These are phyloP conservation scores for Chaetomium strumarium DNA, from an alignment of 2,329 filamentous ascomycete species.

Conservation along the genomic window DNA sequence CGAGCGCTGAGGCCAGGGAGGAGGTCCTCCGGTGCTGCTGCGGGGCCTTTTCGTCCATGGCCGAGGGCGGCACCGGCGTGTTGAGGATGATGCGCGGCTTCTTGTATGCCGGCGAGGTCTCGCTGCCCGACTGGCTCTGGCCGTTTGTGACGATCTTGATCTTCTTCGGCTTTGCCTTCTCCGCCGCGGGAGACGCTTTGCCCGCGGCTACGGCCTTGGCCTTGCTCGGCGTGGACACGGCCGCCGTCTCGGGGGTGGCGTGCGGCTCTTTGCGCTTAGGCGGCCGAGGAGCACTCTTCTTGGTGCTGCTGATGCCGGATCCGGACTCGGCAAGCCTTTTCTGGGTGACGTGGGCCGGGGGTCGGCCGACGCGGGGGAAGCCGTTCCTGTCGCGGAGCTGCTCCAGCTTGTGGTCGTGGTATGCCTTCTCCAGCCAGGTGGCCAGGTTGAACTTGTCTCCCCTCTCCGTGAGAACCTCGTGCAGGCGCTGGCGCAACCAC, in stretches of 20 bases:
- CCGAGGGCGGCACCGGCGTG: not conserved
- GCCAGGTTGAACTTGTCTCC: conserved; percentile 46
- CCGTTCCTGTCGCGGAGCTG: conserved; percentile 46
- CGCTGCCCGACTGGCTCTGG: not conserved
- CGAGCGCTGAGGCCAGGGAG: conserved; percentile 24
- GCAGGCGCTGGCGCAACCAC: conserved; percentile 52
- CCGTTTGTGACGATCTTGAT: conserved; percentile 11
- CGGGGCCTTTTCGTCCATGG: not conserved
- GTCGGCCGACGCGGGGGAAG: conserved; percentile 52
- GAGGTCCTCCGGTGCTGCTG: too few species aligned
- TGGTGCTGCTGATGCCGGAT: conserved; percentile 10
- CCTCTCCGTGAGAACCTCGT: conserved; percentile 41
- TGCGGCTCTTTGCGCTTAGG: conserved; percentile 26
- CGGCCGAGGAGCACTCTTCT: conserved; percentile 14
- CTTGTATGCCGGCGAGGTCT: not conserved
- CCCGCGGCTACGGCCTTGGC: not conserved
- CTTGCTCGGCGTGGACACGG: conserved; percentile 11
- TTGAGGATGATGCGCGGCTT: conserved; percentile 10
- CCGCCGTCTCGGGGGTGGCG: conserved; percentile 11
- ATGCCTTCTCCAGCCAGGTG: conserved; percentile 47
- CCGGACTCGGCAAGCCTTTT: conserved; percentile 21
- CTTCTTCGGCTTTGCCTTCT: conserved; percentile 7
- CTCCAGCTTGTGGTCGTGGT: conserved; percentile 49
- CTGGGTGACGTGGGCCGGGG: conserved; percentile 41
- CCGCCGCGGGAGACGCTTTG: not conserved